phyloP scores from a whole-genome alignment of 1,284 basidiomycete genomes.

The Mycena sp. region DNA sequence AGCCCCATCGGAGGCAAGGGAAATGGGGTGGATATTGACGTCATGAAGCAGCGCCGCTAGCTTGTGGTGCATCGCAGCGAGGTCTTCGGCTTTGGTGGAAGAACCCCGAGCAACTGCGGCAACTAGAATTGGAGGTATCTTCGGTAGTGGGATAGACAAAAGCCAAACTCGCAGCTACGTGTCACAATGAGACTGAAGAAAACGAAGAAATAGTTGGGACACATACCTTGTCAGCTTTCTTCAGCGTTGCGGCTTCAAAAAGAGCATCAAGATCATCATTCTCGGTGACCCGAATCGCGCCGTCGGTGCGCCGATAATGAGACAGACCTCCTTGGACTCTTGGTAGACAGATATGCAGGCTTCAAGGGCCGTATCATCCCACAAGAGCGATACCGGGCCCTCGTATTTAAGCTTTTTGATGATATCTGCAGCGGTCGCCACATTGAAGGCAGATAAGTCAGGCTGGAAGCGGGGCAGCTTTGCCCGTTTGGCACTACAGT shows the following conservation, averaged over 20 bases:
- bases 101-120: constrained; percentile 31
- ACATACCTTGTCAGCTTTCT: constrained; percentile 18
- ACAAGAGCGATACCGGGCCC: constrained; percentile 29
- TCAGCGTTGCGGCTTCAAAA: not conserved
- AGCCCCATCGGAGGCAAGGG: constrained; percentile 29
- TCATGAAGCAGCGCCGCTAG: constrained; percentile 22
- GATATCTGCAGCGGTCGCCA: not conserved
- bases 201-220: too few species aligned
- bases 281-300: not conserved
- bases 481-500: constrained; percentile 9
- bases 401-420: constrained; percentile 25
- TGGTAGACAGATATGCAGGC: too few species aligned
- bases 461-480: constrained; percentile 28
- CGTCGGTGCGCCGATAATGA: constrained; percentile 2
- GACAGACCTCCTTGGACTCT: too few species aligned
- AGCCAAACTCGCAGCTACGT: constrained; percentile 31
- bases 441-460: constrained; percentile 23
- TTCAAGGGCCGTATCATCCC: constrained; percentile 35
- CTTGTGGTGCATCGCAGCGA: constrained; percentile 9
- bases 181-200: too few species aligned
- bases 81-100: not conserved
- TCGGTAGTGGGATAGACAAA: constrained; percentile 29
- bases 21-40: constrained; percentile 24
- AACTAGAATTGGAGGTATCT: constrained; percentile 33
- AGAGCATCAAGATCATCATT: constrained; percentile 8